Conservation (phyloP, 345 rosid genomes). For the Hirschfeldia incana region DNA sequence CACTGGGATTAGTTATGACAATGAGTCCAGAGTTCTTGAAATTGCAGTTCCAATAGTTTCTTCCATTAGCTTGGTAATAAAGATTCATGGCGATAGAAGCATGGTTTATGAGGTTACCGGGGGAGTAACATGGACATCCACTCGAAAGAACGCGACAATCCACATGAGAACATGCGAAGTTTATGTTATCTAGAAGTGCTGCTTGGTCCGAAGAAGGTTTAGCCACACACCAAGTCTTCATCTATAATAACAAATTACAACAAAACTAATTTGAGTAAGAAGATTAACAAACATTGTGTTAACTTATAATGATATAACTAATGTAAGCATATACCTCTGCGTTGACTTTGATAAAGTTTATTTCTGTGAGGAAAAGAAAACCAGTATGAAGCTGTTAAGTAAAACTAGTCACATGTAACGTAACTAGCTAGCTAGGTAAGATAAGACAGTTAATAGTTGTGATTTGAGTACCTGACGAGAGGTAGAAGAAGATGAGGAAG, state of each 20-base stretch:
- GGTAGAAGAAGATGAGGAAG: constrained; percentile 30
- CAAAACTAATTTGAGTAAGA: neutral
- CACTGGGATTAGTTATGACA: constrained; percentile 67
- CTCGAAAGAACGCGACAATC: constrained; percentile 52
- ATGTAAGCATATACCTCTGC: constrained; percentile 45
- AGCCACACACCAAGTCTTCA: constrained; percentile 73
- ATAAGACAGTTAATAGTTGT: too few relatives aligned
- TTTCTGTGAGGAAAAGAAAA: constrained; percentile 31
- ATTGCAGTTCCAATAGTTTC: constrained; percentile 67
- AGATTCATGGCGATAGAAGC: constrained; percentile 79
- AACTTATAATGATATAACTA: constrained; percentile 1
- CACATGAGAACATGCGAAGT: constrained; percentile 61
- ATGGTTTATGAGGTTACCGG: constrained; percentile 54
- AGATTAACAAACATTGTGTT: neutral
- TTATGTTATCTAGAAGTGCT: constrained; percentile 50
- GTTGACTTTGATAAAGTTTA: constrained; percentile 36
- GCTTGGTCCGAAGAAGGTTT: constrained; percentile 67
- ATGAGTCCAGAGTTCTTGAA: constrained; percentile 63
- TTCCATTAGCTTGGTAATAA: constrained; percentile 65
- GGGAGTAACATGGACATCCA: constrained; percentile 59
- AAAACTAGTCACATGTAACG: neutral
- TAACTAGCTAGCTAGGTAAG: too few relatives aligned
- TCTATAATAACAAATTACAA: constrained; percentile 8
- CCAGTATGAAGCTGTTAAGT: neutral
- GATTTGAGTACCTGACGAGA: constrained; percentile 19